These are phyloP conservation scores for Parathielavia appendiculata DNA, from an alignment of 495 filamentous ascomycete genomes.

Conservation along the genomic window DNA sequence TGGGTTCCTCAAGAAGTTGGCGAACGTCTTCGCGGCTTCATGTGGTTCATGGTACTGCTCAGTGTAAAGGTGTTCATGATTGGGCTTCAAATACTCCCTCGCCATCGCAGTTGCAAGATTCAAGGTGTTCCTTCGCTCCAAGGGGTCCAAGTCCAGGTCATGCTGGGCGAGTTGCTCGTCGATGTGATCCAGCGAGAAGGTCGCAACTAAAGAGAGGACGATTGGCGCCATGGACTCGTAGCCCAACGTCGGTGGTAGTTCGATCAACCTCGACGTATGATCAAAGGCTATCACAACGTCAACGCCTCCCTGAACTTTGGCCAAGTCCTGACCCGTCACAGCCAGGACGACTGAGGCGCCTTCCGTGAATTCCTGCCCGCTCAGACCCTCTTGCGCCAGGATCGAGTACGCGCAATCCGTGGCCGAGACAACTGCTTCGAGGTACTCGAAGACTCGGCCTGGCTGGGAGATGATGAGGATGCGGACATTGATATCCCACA, in stretches of 20 bases:
- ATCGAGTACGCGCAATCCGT: constrained; percentile 24
- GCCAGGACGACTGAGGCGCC: constrained; percentile 23
- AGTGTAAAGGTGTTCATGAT: constrained; percentile 21
- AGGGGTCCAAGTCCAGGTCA: constrained; percentile 22
- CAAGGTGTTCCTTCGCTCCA: constrained; percentile 41
- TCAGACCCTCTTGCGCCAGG: constrained; percentile 14
- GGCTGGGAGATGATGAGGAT: constrained; percentile 40
- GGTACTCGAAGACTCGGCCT: constrained; percentile 35
- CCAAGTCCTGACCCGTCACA: constrained; percentile 20
- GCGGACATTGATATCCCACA: constrained; percentile 32
- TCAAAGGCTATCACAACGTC: constrained; percentile 43
- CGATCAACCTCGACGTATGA: constrained; percentile 29
- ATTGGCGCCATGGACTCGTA: constrained; percentile 21
- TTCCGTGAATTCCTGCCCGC: not conserved
- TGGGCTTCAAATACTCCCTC: constrained; percentile 29
- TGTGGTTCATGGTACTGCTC: constrained; percentile 28
- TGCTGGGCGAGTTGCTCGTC: constrained; percentile 33
- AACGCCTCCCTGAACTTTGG: constrained; percentile 14
- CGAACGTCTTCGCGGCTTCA: constrained; percentile 35
- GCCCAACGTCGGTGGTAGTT: constrained; percentile 15
- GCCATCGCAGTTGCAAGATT: constrained; percentile 31
- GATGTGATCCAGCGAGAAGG: constrained; percentile 44
- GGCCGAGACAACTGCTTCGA: constrained; percentile 33
- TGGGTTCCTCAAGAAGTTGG: constrained; percentile 30
- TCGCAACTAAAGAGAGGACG: constrained; percentile 34